Evolutionary conservation across 495 filamentous ascomycete genomes (phyloP).

Genomic region (Penicillium lagena): DNA sequence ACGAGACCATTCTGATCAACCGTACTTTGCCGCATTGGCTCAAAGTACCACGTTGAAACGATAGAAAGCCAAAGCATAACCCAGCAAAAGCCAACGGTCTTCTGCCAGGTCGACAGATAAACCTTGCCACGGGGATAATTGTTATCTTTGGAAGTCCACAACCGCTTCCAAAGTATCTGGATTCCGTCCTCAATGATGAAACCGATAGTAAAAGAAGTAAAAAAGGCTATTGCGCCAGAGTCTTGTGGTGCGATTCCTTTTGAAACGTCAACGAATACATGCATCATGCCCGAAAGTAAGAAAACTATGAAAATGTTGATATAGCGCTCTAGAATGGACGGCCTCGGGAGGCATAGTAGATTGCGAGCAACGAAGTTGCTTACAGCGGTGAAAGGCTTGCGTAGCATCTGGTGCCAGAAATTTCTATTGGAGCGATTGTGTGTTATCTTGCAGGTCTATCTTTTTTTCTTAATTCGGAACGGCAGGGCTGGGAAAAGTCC

Average conservation of each 20-base stretch:
- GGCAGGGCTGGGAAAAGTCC: too few species aligned
- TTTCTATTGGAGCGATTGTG: slow-evolving; percentile 24
- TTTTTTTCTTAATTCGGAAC: too few species aligned
- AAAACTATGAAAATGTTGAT: slow-evolving; percentile 29
- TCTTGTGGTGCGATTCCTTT: slow-evolving; percentile 8
- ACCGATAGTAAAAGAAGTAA: slow-evolving; percentile 23
- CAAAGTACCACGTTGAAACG: slow-evolving; percentile 2
- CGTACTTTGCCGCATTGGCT: not conserved
- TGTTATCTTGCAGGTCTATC: too few species aligned
- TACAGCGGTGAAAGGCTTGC: slow-evolving; percentile 18
- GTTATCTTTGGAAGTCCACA: not conserved
- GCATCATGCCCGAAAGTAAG: slow-evolving; percentile 21
- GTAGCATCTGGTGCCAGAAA: slow-evolving; percentile 37
- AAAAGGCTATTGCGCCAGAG: slow-evolving; percentile 22
- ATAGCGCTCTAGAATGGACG: slow-evolving; percentile 22
- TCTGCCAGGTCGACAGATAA: slow-evolving; percentile 10
- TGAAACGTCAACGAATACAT: slow-evolving; percentile 15
- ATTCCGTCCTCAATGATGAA: slow-evolving; percentile 26
- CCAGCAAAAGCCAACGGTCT: slow-evolving; percentile 9
- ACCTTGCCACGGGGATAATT: too few species aligned
- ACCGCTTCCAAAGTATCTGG: slow-evolving; percentile 9
- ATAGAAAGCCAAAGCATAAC: slow-evolving; percentile 7
- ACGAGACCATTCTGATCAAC: too few species aligned
- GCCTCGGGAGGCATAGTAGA: slow-evolving; percentile 17
- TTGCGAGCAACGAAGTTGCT: slow-evolving; percentile 21